phyloP scores from a whole-genome alignment of 371 early-diverging fungal species.

The Actinomortierella ambigua region DNA sequence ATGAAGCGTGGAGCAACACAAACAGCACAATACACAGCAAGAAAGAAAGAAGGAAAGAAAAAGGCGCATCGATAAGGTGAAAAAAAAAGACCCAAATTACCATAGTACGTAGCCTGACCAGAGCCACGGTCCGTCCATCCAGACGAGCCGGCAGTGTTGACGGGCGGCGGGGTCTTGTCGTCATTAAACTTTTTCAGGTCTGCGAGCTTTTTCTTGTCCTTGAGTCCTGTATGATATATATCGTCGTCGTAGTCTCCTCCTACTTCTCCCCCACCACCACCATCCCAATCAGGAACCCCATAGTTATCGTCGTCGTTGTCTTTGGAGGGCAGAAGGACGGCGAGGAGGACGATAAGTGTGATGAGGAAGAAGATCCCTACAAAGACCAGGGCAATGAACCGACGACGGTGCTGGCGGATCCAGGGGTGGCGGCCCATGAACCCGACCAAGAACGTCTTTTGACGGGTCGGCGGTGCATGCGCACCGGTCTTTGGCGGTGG shows the following conservation, averaged over 20 bases:
- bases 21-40: no score
- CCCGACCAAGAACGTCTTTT: constrained; percentile 10
- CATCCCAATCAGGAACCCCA: background rate
- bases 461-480: constrained; percentile 6
- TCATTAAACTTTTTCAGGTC: constrained; percentile 27
- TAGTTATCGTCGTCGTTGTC: background rate
- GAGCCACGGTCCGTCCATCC: constrained; percentile 27
- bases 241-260: constrained; percentile 4
- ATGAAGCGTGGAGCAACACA: no score
- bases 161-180: constrained; percentile 18
- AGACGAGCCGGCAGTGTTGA: constrained; percentile 25
- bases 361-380: constrained; percentile 6
- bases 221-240: constrained; percentile 8
- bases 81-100: no score
- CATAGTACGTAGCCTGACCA: constrained; percentile 54
- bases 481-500: no score
- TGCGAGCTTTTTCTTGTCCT: constrained; percentile 15
- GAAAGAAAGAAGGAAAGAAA: background rate
- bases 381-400: constrained; percentile 22
- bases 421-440: constrained; percentile 32
- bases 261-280: constrained; percentile 7
- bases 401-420: constrained; percentile 31
- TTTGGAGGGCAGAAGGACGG: constrained; percentile 15
- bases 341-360: constrained; percentile 18
- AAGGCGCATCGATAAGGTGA: no score